Evolutionary conservation across 768 basidiomycete genomes (phyloP), one percentile per base, ranked within the genome.

Genomic region (Calvatia gigantea): DNA sequence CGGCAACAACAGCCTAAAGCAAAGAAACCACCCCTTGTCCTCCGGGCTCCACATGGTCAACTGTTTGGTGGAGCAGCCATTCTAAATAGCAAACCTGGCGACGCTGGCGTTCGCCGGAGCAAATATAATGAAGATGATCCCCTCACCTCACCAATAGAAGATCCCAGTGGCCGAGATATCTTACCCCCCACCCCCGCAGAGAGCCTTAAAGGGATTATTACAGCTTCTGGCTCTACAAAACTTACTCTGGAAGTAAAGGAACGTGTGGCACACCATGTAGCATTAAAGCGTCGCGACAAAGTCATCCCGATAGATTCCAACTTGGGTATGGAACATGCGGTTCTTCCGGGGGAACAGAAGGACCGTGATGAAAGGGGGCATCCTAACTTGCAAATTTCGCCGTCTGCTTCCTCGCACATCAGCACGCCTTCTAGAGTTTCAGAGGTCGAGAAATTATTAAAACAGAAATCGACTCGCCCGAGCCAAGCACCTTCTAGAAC

Each of bases 71-170:
- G 29, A 31, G 41, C 31, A 21, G n/a, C 19, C 38, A 41, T 31
- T 12, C 28, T 41, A 17, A 17, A 27, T 23, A 35, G 17, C 44
- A 41, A 54, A 48, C 39, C 32, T 31, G 19, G n/a, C 17, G 25
- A 41, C 29, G 27, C n/a, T 48, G 54, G 3, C n/a, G 25, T 6
- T 9, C 52, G 47, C 41, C 17, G 33, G 56, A 42, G 23, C 53
- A 35, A 28, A 28, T 21, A 51, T 37, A 43, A 51, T 41, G 27
- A 37, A 15, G 43, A 49, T 27, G 61, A 61, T 38, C 62, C 62
- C 31, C 65, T 65, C 17, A 70, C 67, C 9, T 74, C 72, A 5
- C 69, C 70, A 4, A 71, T 75, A 48, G 70, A 73, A 59, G 71
- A 73, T 29, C 50, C 60, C 7, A 69, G 66, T 56, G 56, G 23